These are phyloP conservation scores for Claviceps monticola DNA, from an alignment of 2,329 filamentous ascomycete species.

Conservation along the genomic window DNA sequence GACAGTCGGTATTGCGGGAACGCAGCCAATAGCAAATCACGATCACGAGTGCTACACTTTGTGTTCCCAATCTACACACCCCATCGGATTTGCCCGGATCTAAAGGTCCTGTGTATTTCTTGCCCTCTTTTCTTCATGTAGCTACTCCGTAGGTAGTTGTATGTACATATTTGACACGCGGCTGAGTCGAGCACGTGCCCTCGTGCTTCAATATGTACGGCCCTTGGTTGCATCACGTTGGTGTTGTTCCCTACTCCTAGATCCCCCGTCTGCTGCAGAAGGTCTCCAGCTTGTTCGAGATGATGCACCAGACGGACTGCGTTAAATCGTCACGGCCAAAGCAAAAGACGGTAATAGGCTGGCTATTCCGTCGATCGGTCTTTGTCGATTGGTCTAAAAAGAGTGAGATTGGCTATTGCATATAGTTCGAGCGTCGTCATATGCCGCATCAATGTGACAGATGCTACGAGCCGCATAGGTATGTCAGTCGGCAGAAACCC, in stretches of 20 bases:
- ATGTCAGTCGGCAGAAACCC: not conserved
- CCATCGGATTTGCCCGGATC: too few species aligned
- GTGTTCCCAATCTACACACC: too few species aligned
- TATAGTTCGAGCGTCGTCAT: too few species aligned
- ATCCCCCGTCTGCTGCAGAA: not conserved
- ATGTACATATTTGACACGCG: too few species aligned
- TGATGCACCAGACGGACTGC: not conserved
- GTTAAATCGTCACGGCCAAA: not conserved
- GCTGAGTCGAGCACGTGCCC: conserved; percentile 2
- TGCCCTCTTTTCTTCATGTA: too few species aligned
- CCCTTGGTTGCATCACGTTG: not conserved
- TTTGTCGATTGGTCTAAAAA: not conserved
- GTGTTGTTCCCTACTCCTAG: not conserved
- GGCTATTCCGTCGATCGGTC: not conserved
- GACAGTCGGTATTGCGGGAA: too few species aligned
- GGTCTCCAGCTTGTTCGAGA: not conserved
- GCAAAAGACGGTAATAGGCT: too few species aligned
- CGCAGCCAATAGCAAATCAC: too few species aligned
- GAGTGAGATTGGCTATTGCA: too few species aligned
- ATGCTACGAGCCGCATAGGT: not conserved
- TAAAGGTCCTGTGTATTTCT: too few species aligned
- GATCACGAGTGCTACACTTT: too few species aligned
- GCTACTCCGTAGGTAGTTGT: too few species aligned
- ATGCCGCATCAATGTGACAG: not conserved
- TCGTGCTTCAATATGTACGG: conserved; percentile 2